Evolutionary conservation across 2,329 filamentous ascomycete species (phyloP).

Genomic region (Pseudocercospora fijiensis): DNA sequence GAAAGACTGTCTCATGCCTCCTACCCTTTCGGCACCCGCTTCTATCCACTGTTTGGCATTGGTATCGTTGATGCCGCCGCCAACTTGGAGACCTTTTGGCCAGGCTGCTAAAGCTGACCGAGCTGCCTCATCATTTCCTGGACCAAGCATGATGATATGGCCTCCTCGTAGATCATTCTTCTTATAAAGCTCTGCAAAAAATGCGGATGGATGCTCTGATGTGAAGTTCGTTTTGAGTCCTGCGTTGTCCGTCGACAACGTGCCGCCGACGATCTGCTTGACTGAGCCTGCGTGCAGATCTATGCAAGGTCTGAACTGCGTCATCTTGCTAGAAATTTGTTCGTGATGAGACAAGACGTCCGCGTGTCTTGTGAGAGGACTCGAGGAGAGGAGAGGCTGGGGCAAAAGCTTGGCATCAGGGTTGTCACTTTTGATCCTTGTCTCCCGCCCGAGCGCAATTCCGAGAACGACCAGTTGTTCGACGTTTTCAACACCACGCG

Average conservation of each 20-base stretch:
- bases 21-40: slow-evolving; percentile 83
- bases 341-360: background rate
- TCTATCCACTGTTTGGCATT: slow-evolving; percentile 88
- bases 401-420: slow-evolving; percentile 9
- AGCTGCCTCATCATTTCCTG: slow-evolving; percentile 79
- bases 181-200: slow-evolving; percentile 81
- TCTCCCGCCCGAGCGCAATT: background rate
- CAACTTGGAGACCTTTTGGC: slow-evolving; percentile 80
- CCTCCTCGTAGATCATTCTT: slow-evolving; percentile 72
- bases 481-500: slow-evolving; percentile 3
- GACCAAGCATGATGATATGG: slow-evolving; percentile 95
- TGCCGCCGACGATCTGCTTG: slow-evolving; percentile 97
- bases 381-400: background rate
- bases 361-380: background rate
- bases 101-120: slow-evolving; percentile 74
- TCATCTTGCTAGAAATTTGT: slow-evolving; percentile 59
- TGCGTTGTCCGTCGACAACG: slow-evolving; percentile 59
- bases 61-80: slow-evolving; percentile 84
- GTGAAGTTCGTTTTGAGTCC: slow-evolving; percentile 86
- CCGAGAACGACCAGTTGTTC: background rate
- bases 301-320: slow-evolving; percentile 91
- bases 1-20: slow-evolving; percentile 38
- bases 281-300: slow-evolving; percentile 96
- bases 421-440: background rate
- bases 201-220: slow-evolving; percentile 73